Evolutionary conservation across 306 rosid genomes (phyloP).

Genomic region (Alnus rubra): DNA sequence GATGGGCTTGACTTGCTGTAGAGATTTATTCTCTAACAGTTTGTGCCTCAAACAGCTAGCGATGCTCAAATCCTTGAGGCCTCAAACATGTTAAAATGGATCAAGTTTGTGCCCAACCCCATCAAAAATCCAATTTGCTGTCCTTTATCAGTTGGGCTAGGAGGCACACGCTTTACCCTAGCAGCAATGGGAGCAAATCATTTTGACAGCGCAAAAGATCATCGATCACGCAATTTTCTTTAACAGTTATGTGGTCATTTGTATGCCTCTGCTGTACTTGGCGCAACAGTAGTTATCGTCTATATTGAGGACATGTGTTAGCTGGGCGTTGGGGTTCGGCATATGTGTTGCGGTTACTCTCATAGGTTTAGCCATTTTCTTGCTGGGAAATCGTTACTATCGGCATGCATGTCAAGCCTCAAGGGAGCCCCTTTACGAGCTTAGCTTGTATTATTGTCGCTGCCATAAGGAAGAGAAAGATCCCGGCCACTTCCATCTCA

Average conservation of each 20-base stretch:
- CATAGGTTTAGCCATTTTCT: constrained; percentile 20
- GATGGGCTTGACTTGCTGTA: too few species aligned
- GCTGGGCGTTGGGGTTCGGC: constrained; percentile 12
- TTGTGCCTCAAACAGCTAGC: background rate
- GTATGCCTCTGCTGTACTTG: background rate
- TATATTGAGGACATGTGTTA: constrained; percentile 22
- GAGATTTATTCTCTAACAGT: too few species aligned
- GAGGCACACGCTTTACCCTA: constrained; percentile 23
- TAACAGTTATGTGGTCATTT: constrained; percentile 27
- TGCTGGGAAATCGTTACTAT: constrained; percentile 15
- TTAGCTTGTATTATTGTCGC: constrained; percentile 10
- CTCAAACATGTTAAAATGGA: constrained; percentile 15
- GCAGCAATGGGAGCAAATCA: constrained; percentile 33
- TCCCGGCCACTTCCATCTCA: background rate
- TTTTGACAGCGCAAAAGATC: constrained; percentile 10
- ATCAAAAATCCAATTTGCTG: constrained; percentile 7
- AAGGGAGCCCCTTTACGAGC: constrained; percentile 20
- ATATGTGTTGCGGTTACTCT: background rate
- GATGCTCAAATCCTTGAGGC: constrained; percentile 16
- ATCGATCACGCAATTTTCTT: constrained; percentile 17
- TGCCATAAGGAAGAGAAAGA: constrained; percentile 16
- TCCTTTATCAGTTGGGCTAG: constrained; percentile 20
- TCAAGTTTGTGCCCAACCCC: constrained; percentile 12
- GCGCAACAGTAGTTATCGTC: constrained; percentile 11
- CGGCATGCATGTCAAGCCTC: constrained; percentile 1